phyloP scores from a whole-genome alignment of 1,284 basidiomycete genomes.

The Trametes hirsuta region DNA sequence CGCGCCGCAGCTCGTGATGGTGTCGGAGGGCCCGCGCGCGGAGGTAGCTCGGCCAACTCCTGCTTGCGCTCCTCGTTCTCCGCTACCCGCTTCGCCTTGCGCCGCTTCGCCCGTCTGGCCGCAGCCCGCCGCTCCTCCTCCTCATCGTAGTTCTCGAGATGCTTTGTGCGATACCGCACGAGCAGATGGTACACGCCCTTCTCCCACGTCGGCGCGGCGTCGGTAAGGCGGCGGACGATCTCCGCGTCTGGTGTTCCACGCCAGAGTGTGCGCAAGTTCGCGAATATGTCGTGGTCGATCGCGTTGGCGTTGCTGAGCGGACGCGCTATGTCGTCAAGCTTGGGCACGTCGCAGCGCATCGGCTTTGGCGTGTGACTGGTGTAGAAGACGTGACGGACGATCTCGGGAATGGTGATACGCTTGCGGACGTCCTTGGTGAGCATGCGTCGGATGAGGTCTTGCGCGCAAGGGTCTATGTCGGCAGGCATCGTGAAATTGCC shows the following conservation, averaged over 20 bases:
- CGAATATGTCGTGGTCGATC: slow-evolving; percentile 90
- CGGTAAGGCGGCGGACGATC: slow-evolving; percentile 70
- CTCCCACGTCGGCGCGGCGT: slow-evolving; percentile 80
- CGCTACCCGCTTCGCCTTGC: slow-evolving; percentile 22
- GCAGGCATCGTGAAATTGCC: slow-evolving; percentile 85
- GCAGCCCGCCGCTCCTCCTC: slow-evolving; percentile 47
- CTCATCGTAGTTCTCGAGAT: slow-evolving; percentile 71
- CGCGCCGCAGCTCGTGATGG: slow-evolving; percentile 49
- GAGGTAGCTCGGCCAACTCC: slow-evolving; percentile 42
- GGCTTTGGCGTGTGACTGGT: slow-evolving; percentile 60
- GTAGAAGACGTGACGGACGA: slow-evolving; percentile 91
- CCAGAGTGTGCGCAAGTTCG: slow-evolving; percentile 92
- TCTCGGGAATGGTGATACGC: slow-evolving; percentile 89
- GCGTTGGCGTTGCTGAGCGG: slow-evolving; percentile 63
- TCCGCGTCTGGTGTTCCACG: slow-evolving; percentile 73
- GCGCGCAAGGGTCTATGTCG: slow-evolving; percentile 77
- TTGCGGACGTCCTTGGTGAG: slow-evolving; percentile 81
- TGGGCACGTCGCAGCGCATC: slow-evolving; percentile 58
- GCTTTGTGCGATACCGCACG: slow-evolving; percentile 74
- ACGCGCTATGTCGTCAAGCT: slow-evolving; percentile 67
- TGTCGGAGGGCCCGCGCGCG: slow-evolving; percentile 62
- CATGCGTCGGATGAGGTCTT: slow-evolving; percentile 88
- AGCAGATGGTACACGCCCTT: slow-evolving; percentile 92
- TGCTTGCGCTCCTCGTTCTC: slow-evolving; percentile 18
- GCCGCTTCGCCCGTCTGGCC: slow-evolving; percentile 35